These are phyloP conservation scores for Choanephora cucurbitarum DNA, from an alignment of 371 early-diverging fungal genomes.

Conservation along the genomic window DNA sequence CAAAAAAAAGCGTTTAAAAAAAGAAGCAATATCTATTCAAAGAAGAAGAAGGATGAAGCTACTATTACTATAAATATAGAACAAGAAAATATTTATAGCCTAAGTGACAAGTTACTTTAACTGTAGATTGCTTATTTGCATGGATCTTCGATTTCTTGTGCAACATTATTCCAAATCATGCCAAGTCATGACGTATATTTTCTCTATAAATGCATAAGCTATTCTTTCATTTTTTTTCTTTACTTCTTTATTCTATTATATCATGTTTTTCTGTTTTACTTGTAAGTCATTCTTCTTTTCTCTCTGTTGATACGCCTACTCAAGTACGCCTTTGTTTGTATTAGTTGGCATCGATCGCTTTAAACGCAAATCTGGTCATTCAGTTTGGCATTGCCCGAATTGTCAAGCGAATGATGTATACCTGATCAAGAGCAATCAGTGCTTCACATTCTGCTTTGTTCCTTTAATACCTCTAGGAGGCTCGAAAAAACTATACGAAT, in stretches of 20 bases:
- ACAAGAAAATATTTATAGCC: no score
- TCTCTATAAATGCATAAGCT: background rate
- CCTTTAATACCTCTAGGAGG: constrained; percentile 48
- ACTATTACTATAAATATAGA: no score
- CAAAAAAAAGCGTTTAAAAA: no score
- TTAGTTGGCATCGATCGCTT: constrained; percentile 51
- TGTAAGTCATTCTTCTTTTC: constrained; percentile 22
- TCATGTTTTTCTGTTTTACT: constrained; percentile 45
- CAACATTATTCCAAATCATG: background rate
- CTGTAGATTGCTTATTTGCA: no score
- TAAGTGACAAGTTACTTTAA: no score
- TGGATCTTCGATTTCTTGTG: constrained; percentile 35
- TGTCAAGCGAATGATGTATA: constrained; percentile 49
- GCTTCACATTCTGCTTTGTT: constrained; percentile 54
- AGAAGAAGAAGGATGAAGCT: no score
- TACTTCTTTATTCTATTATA: constrained; percentile 1
- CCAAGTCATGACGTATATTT: constrained; percentile 9
- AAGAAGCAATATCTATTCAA: no score
- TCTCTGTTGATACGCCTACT: no score
- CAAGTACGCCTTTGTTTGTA: no score
- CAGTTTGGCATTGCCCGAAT: constrained; percentile 48
- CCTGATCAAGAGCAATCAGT: constrained; percentile 40
- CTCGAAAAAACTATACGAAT: constrained; percentile 44
- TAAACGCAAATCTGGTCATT: constrained; percentile 35
- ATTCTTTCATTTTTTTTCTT: background rate